Conservation (phyloP, 2,329 filamentous ascomycete species). For the Pestalotiopsis sp. region DNA sequence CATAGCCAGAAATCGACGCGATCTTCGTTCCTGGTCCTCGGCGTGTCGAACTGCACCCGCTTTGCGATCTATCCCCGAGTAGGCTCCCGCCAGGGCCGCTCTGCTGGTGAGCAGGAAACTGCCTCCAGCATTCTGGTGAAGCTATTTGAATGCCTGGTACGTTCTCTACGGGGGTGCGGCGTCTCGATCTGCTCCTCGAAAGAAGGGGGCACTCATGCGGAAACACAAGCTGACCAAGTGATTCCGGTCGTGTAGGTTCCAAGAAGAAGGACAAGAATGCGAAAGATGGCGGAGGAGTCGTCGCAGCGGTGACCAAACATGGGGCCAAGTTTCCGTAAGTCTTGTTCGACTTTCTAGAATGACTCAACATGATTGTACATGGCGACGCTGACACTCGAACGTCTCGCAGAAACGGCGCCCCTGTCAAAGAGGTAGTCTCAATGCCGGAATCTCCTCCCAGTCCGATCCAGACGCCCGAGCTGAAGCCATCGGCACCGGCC, state of each 20-base stretch:
- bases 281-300: conserved; percentile 36
- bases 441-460: conserved; percentile 27
- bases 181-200: conserved; percentile 29
- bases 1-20: background rate
- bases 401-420: conserved; percentile 20
- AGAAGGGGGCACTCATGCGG: conserved; percentile 27
- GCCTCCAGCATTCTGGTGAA: conserved; percentile 29
- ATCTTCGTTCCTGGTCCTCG: background rate
- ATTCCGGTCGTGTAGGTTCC: conserved; percentile 30
- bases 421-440: conserved; percentile 25
- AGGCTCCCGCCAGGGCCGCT: conserved; percentile 27
- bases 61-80: conserved; percentile 7
- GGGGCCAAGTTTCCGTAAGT: conserved; percentile 36
- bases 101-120: conserved; percentile 37
- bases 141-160: conserved; percentile 38
- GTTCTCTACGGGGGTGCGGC: conserved; percentile 34
- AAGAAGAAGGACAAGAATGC: conserved; percentile 39
- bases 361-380: conserved; percentile 14
- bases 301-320: conserved; percentile 38
- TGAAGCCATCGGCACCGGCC: conserved; percentile 31
- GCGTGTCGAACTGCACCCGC: background rate
- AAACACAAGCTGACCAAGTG: conserved; percentile 33
- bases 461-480: conserved; percentile 29
- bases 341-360: conserved; percentile 16
- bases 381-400: conserved; percentile 6